These are phyloP conservation scores for Lyophyllum shimeji DNA, from an alignment of 768 basidiomycete genomes.

Conservation along the genomic window DNA sequence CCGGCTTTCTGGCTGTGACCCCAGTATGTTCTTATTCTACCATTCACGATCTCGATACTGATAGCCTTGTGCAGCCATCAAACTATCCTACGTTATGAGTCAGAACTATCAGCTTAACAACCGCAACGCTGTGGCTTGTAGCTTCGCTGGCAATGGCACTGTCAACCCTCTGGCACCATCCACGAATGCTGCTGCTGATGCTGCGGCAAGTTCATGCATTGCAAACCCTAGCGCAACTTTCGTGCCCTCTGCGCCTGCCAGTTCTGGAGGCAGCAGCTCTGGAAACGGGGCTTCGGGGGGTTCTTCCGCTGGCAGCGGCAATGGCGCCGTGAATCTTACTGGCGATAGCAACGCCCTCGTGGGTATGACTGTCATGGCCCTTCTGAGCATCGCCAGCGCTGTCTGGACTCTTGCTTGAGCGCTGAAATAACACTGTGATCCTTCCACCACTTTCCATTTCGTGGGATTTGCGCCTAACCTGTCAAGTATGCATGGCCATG, in stretches of 20 bases:
- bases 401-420: slow-evolving; percentile 40
- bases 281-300: slow-evolving; percentile 13
- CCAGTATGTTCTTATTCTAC: slow-evolving; percentile 46
- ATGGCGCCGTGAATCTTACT: slow-evolving; percentile 20
- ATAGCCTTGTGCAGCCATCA: slow-evolving; percentile 48
- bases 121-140: slow-evolving; percentile 62
- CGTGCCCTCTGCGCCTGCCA: slow-evolving; percentile 51
- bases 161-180: slow-evolving; percentile 59
- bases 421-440: neutral
- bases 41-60: slow-evolving; percentile 8
- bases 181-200: slow-evolving; percentile 43
- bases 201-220: slow-evolving; percentile 67
- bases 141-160: slow-evolving; percentile 84
- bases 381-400: slow-evolving; percentile 39
- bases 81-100: slow-evolving; percentile 83
- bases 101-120: slow-evolving; percentile 68
- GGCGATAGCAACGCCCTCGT: slow-evolving; percentile 32
- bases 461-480: neutral
- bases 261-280: slow-evolving; percentile 19
- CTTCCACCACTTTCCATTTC: neutral
- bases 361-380: slow-evolving; percentile 33
- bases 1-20: slow-evolving; percentile 72
- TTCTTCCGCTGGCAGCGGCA: slow-evolving; percentile 19
- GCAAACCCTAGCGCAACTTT: slow-evolving; percentile 62
- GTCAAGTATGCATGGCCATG: neutral